phyloP scores from a whole-genome alignment of 2,329 filamentous ascomycete species.

The Fonsecaea multimorphosa region DNA sequence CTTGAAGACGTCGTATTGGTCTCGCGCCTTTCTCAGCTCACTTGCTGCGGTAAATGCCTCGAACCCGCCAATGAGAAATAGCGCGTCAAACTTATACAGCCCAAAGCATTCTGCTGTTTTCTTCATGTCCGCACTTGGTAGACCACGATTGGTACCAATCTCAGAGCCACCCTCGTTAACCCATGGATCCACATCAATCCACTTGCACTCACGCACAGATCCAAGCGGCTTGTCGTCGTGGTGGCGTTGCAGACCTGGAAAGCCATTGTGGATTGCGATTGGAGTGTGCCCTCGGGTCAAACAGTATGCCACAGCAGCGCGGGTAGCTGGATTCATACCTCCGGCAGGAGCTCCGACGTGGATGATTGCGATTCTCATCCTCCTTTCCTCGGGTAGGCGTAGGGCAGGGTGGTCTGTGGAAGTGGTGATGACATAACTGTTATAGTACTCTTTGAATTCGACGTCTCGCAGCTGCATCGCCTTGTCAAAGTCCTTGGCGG shows the following conservation, averaged over 20 bases:
- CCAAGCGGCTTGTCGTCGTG: slow-evolving; percentile 81
- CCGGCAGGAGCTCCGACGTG: slow-evolving; percentile 96
- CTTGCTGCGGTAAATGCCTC: slow-evolving; percentile 94
- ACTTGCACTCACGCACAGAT: slow-evolving; percentile 82
- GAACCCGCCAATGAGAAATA: slow-evolving; percentile 93
- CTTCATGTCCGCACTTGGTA: slow-evolving; percentile 86
- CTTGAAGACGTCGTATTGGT: slow-evolving; percentile 80
- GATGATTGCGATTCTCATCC: slow-evolving; percentile 92
- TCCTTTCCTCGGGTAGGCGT: slow-evolving; percentile 73
- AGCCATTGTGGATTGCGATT: slow-evolving; percentile 93
- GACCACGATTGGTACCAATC: slow-evolving; percentile 94
- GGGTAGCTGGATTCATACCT: slow-evolving; percentile 96
- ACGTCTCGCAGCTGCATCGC: slow-evolving; percentile 90
- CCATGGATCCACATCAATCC: slow-evolving; percentile 95
- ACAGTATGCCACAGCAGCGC: slow-evolving; percentile 92
- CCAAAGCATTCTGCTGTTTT: slow-evolving; percentile 82
- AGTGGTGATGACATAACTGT: slow-evolving; percentile 89
- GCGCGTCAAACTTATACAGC: slow-evolving; percentile 84
- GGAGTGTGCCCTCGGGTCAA: slow-evolving; percentile 89
- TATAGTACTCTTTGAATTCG: slow-evolving; percentile 92
- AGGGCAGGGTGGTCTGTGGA: slow-evolving; percentile 75
- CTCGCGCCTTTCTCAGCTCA: slow-evolving; percentile 80
- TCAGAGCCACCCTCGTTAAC: slow-evolving; percentile 96
- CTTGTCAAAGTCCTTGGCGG: slow-evolving; percentile 80
- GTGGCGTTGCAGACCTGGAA: slow-evolving; percentile 90